Percentiles rank a stretch among this genome's conserved stretches.
phyloP scores from a whole-genome alignment of 2,329 filamentous ascomycete genomes.

The Penicillium sp. region DNA sequence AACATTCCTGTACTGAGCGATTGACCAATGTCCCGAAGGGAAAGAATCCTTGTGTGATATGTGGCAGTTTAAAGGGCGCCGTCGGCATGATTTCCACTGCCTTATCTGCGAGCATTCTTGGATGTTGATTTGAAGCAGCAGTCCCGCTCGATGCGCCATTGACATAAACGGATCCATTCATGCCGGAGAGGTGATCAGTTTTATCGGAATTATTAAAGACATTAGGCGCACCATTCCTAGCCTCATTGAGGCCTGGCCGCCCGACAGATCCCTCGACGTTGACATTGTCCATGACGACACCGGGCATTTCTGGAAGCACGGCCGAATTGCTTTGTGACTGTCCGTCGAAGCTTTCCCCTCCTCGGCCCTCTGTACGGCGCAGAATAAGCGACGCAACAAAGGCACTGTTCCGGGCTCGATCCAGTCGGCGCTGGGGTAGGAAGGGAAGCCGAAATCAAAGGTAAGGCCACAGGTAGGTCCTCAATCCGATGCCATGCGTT shows the following conservation, averaged over 20 bases:
- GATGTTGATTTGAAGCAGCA: constrained; percentile 11
- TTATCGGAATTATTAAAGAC: constrained; percentile 16
- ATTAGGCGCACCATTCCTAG: constrained; percentile 25
- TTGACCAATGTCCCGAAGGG: constrained; percentile 72
- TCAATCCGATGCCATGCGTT: constrained; percentile 31
- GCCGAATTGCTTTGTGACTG: constrained; percentile 11
- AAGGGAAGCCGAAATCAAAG: constrained; percentile 26
- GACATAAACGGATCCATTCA: constrained; percentile 25
- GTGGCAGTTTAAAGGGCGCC: constrained; percentile 54
- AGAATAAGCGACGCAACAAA: constrained; percentile 21
- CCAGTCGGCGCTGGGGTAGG: constrained; percentile 21
- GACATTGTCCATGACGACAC: constrained; percentile 43
- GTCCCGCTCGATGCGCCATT: constrained; percentile 28
- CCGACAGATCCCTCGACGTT: constrained; percentile 28
- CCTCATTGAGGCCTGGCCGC: constrained; percentile 22
- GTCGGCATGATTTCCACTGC: constrained; percentile 1
- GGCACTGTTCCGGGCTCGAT: constrained; percentile 16
- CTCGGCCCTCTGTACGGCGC: constrained; percentile 30
- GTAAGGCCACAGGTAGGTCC: constrained; percentile 14
- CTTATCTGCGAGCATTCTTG: constrained; percentile 5
- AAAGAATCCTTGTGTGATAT: constrained; percentile 74
- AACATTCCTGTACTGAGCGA: constrained; percentile 78
- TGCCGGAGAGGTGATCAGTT: constrained; percentile 12
- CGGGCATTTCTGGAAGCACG: constrained; percentile 38
- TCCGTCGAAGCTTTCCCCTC: constrained; percentile 26